Percentiles rank a stretch among this genome's conserved stretches.
These are phyloP conservation scores for Speleostelium caveatum DNA, from an alignment of 78 protist genomes.

Conservation along the genomic window DNA sequence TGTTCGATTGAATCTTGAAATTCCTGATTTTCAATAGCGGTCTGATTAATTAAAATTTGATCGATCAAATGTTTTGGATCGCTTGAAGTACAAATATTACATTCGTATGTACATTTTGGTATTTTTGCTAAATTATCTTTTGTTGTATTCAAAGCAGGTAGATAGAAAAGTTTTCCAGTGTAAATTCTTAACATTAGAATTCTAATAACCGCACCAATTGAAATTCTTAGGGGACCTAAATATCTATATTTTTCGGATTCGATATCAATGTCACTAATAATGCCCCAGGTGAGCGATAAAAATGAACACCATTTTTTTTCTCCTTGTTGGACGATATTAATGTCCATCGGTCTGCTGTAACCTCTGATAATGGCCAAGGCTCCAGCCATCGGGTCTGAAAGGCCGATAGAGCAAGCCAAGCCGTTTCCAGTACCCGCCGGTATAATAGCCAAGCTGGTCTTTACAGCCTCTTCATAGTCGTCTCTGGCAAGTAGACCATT, in stretches of 20 bases:
- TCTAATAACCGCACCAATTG: constrained; percentile 36
- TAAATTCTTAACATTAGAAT: constrained; percentile 42
- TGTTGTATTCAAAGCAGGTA: constrained; percentile 39
- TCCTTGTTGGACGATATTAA: constrained; percentile 36
- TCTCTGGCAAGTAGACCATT: constrained; percentile 66
- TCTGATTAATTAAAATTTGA: background rate
- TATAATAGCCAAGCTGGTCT: constrained; percentile 17
- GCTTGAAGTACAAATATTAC: constrained; percentile 21
- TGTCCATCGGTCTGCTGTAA: constrained; percentile 64
- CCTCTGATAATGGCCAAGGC: constrained; percentile 58
- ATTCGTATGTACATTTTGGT: constrained; percentile 44
- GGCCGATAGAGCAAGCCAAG: constrained; percentile 43
- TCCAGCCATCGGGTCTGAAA: constrained; percentile 53
- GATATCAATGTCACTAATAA: constrained; percentile 72
- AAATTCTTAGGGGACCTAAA: constrained; percentile 54
- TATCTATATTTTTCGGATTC: constrained; percentile 73
- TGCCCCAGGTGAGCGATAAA: constrained; percentile 66
- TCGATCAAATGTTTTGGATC: constrained; percentile 11
- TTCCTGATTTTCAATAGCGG: background rate
- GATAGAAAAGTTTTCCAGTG: constrained; percentile 20
- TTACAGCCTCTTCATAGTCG: constrained; percentile 38
- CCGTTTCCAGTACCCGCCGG: constrained; percentile 76
- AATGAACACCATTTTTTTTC: constrained; percentile 42
- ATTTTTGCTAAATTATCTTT: constrained; percentile 11
- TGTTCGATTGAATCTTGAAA: background rate